Conservation (phyloP, 352 stramenopile genomes). For the Globisporangium acanthophoron region DNA sequence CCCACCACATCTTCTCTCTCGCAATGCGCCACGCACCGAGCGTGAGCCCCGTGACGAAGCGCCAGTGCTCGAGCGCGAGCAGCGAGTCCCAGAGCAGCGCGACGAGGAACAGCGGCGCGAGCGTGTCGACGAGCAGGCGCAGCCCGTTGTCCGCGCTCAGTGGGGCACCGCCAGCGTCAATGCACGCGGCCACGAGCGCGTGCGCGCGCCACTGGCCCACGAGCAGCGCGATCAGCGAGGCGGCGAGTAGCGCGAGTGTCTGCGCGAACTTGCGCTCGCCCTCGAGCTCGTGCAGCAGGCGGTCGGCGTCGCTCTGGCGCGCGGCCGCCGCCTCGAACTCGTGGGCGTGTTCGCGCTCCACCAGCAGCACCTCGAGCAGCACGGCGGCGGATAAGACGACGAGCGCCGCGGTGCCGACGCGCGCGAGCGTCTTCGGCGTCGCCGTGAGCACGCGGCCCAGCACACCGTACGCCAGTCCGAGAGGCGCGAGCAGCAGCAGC, state of each 20-base stretch:
- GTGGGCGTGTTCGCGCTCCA: conserved; percentile 10
- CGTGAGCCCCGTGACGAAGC: conserved; percentile 19
- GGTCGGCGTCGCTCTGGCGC: conserved; percentile 5
- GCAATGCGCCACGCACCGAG: conserved; percentile 22
- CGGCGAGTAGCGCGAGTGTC: conserved; percentile 8
- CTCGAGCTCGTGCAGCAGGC: conserved; percentile 5
- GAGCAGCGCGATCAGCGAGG: conserved; percentile 27
- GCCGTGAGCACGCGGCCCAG: conserved; percentile 34
- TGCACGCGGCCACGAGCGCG: conserved; percentile 28
- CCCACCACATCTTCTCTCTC: too few relatives aligned
- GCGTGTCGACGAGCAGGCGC: conserved; percentile 18
- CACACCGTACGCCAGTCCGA: conserved; percentile 38
- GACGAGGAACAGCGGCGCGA: conserved; percentile 20
- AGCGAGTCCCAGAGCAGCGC: conserved; percentile 24
- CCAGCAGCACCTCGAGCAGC: conserved; percentile 16
- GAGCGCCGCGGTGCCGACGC: conserved; percentile 19
- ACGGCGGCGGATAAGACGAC: conserved; percentile 14
- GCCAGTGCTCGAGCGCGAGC: conserved; percentile 24
- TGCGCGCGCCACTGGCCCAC: conserved; percentile 44
- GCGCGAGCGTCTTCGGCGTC: conserved; percentile 19
- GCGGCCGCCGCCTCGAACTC: conserved; percentile 1
- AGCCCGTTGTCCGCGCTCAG: conserved; percentile 19
- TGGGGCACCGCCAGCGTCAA: conserved; percentile 14
- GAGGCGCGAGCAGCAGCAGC: conserved; percentile 29
- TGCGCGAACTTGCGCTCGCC: conserved; percentile 3